phyloP scores from a whole-genome alignment of 2,329 filamentous ascomycete genomes.

The Fusarium coicis region DNA sequence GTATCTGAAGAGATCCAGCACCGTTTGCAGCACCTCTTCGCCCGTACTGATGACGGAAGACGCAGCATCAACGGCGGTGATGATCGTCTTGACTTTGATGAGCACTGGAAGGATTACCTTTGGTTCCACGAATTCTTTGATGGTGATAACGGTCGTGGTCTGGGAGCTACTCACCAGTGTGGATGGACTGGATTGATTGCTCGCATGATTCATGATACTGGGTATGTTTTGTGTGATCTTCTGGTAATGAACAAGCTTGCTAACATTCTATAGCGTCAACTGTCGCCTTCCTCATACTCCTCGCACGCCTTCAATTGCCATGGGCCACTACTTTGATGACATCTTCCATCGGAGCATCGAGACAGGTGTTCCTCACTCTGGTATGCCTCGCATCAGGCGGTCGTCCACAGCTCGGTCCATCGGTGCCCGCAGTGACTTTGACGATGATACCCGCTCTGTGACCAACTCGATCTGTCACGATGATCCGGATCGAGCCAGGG shows the following conservation, averaged over 20 bases:
- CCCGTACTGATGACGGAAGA: slow-evolving; percentile 83
- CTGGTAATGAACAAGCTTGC: slow-evolving; percentile 32
- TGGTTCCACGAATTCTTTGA: slow-evolving; percentile 99
- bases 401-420: slow-evolving; percentile 88
- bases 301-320: slow-evolving; percentile 83
- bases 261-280: slow-evolving; percentile 72
- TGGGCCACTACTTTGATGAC: slow-evolving; percentile 96
- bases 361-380: slow-evolving; percentile 51
- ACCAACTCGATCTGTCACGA: slow-evolving; percentile 49
- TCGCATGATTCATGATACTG: slow-evolving; percentile 97
- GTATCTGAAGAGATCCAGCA: slow-evolving; percentile 96
- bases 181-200: slow-evolving; percentile 97
- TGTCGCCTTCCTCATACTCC: slow-evolving; percentile 94
- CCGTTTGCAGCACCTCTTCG: slow-evolving; percentile 90
- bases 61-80: slow-evolving; percentile 89
- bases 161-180: slow-evolving; percentile 93
- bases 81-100: slow-evolving; percentile 88
- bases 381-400: slow-evolving; percentile 71
- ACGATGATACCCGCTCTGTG: slow-evolving; percentile 51
- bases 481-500: slow-evolving; percentile 57
- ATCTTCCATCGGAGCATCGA: slow-evolving; percentile 67
- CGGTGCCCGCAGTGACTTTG: slow-evolving; percentile 83
- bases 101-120: slow-evolving; percentile 84
- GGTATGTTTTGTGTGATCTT: slow-evolving; percentile 66
- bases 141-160: slow-evolving; percentile 86